phyloP scores from a whole-genome alignment of 2,329 filamentous ascomycete species.

The Nemania diffusa region DNA sequence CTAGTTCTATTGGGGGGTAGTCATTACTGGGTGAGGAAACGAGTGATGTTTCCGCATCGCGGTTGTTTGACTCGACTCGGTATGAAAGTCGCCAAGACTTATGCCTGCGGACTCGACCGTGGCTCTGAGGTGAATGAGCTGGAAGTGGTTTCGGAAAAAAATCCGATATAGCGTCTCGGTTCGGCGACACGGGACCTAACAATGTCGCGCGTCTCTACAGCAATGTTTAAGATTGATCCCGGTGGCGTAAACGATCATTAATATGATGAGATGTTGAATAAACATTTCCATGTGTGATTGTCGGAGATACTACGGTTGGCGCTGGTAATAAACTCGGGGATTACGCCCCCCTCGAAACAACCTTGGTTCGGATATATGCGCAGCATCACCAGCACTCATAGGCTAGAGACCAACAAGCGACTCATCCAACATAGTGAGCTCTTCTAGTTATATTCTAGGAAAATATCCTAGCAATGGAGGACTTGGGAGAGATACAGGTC shows the following conservation, averaged over 20 bases:
- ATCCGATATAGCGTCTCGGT: slow-evolving; percentile 37
- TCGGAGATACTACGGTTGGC: background rate
- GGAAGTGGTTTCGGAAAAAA: slow-evolving; percentile 37
- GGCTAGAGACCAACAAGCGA: background rate
- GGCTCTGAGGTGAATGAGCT: slow-evolving; percentile 16
- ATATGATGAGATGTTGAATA: slow-evolving; percentile 7
- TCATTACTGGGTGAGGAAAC: slow-evolving; percentile 20
- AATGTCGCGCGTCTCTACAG: slow-evolving; percentile 36
- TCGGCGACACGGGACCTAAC: slow-evolving; percentile 23
- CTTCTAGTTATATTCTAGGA: background rate
- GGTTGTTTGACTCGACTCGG: slow-evolving; percentile 11
- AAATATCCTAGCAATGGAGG: background rate
- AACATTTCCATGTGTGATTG: background rate
- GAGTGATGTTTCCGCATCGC: background rate
- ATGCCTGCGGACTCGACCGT: background rate
- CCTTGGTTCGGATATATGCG: background rate
- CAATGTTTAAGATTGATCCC: slow-evolving; percentile 32
- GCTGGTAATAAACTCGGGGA: background rate
- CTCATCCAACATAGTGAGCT: background rate
- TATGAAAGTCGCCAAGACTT: background rate
- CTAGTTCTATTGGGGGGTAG: slow-evolving; percentile 10
- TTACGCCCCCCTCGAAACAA: background rate
- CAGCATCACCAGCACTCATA: background rate
- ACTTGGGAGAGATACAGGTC: background rate
- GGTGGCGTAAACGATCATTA: slow-evolving; percentile 10